phyloP scores from a whole-genome alignment of 768 basidiomycete species.

The Kwoniella pini region DNA sequence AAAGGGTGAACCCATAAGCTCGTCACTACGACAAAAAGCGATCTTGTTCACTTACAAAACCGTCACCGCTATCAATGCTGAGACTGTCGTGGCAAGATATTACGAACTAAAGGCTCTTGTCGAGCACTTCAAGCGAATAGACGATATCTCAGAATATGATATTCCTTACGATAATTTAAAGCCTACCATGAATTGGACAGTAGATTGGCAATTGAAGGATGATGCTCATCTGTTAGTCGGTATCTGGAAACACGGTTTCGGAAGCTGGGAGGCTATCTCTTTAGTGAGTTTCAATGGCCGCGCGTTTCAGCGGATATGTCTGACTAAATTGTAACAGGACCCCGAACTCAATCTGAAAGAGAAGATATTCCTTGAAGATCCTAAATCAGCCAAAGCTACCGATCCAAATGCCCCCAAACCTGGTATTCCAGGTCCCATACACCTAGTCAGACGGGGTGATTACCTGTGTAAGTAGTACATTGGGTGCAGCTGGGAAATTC shows the following conservation, averaged over 20 bases:
- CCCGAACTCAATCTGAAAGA: conserved; percentile 74
- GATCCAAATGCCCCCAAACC: conserved; percentile 39
- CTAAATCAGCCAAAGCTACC: conserved; percentile 69
- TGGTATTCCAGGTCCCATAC: conserved; percentile 92
- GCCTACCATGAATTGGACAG: conserved; percentile 93
- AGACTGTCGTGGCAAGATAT: conserved; percentile 86
- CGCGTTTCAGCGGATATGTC: neutral
- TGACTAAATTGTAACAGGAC: conserved; percentile 60
- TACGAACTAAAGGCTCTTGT: conserved; percentile 86
- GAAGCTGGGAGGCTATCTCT: conserved; percentile 93
- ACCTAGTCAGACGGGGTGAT: conserved; percentile 94
- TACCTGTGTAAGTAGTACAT: conserved; percentile 68
- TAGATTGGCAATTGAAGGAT: conserved; percentile 87
- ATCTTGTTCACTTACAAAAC: conserved; percentile 87
- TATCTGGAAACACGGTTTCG: conserved; percentile 89
- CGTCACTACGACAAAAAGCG: conserved; percentile 95
- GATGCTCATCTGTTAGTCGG: conserved; percentile 95
- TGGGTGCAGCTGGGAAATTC: too few relatives aligned
- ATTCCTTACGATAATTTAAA: conserved; percentile 92
- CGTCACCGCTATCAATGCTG: conserved; percentile 93
- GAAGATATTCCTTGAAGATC: conserved; percentile 98
- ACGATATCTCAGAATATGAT: conserved; percentile 76
- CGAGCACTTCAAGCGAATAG: conserved; percentile 70
- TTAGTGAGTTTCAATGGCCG: conserved; percentile 50
- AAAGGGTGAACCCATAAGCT: conserved; percentile 83